phyloP scores from a whole-genome alignment of 768 basidiomycete genomes.

The Leccinum truebloodii region DNA sequence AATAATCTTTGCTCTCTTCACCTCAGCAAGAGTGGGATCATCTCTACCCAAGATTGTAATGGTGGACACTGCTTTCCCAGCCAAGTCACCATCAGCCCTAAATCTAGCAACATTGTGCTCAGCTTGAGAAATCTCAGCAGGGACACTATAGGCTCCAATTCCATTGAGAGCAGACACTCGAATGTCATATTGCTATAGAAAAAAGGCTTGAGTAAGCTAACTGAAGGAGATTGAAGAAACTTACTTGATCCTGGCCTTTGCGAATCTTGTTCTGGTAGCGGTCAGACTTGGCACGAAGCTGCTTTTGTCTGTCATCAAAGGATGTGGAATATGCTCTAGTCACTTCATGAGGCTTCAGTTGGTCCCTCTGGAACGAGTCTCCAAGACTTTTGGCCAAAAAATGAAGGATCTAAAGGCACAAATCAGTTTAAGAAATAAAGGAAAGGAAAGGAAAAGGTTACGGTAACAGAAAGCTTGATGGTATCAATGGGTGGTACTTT shows the following conservation, averaged over 20 bases:
- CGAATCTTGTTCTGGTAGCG: slow-evolving; percentile 31
- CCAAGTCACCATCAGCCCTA: slow-evolving; percentile 22
- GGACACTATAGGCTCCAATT: slow-evolving; percentile 25
- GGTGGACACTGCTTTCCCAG: slow-evolving; percentile 32
- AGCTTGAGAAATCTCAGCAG: slow-evolving; percentile 21
- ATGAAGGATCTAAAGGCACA: slow-evolving; percentile 20
- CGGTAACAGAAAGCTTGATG: slow-evolving; percentile 22
- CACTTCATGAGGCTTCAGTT: slow-evolving; percentile 28
- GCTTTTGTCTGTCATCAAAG: slow-evolving; percentile 11
- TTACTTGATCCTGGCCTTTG: slow-evolving; percentile 40
- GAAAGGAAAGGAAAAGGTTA: slow-evolving; percentile 3
- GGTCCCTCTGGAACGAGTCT: slow-evolving; percentile 28
- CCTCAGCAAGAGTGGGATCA: slow-evolving; percentile 59
- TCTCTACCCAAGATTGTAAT: slow-evolving; percentile 57
- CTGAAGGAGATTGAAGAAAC: slow-evolving; percentile 2
- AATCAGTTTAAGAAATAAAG: slow-evolving; percentile 1
- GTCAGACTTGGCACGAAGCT: slow-evolving; percentile 20
- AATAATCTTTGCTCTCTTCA: slow-evolving; percentile 34
- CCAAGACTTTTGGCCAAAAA: slow-evolving; percentile 30
- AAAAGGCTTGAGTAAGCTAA: background rate
- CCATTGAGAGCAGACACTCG: slow-evolving; percentile 22
- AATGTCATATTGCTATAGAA: slow-evolving; percentile 20
- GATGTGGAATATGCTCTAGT: slow-evolving; percentile 23
- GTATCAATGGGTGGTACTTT: slow-evolving; percentile 31
- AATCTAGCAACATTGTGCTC: slow-evolving; percentile 24